Evolutionary conservation across 768 basidiomycete species (phyloP), one percentile per base, ranked within the genome.

Genomic region (Naganishia onofrii): DNA sequence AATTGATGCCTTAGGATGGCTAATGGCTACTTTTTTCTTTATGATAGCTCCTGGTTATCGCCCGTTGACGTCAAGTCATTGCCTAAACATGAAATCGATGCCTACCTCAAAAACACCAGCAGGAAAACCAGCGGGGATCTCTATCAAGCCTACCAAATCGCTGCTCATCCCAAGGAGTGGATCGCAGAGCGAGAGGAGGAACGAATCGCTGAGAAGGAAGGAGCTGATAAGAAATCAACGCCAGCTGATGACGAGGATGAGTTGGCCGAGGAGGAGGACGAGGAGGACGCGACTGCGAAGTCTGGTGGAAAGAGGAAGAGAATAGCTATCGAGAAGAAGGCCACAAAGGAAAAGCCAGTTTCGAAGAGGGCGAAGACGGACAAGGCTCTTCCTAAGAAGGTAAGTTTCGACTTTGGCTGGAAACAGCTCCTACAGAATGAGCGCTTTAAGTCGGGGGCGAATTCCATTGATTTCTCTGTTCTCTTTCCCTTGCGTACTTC

Each of bases 11-110:
- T 48, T 3, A 6, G 21, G 44, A 48, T 28, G 23, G 28, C 64
- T 65, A 42, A 65, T 56, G 31, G 21, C 21, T 3, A 38, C 48
- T 36, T 12, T 48, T 17, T 32, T 28, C 31, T 21, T 28, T 48
- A 2, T 12, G 15, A 1, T 67, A 97, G 94, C 82, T 86, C 91
- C 23, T 97, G 94, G 94, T 84, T 91, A 51, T 83, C 87, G 36
- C 78, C 88, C 0, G 89, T 89, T 76, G 94, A 96, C 80, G 87
- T 97, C 65, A 90, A 88, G 26, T 86, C 86, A 72, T 86, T 97
- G 29, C 86, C 88, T 75, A 80, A 84, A 6, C 86, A 90, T 80
- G 91, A 92, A 82, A 95, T 98, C 82, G 85, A 90, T 73, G 85
- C 88, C 2, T 96, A 87, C 82, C 86, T 97, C 82, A 84, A 83